Conservation (phyloP, 495 filamentous ascomycete genomes). For the Aspergillus conjunctus region DNA sequence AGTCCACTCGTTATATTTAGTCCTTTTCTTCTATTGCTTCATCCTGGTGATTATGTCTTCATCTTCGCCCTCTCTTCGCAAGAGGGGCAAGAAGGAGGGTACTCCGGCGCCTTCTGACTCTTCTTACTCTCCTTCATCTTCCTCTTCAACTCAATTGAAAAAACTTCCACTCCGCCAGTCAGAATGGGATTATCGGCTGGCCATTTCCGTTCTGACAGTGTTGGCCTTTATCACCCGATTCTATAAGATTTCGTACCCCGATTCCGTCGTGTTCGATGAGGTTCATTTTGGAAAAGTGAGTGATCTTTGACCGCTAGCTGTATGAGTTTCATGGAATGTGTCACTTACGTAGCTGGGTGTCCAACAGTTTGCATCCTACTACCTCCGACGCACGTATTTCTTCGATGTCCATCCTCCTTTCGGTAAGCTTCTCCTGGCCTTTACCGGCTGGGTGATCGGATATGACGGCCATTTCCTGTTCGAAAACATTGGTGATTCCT, state of each 20-base stretch:
- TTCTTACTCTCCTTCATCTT: conserved; percentile 28
- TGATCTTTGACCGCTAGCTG: neutral
- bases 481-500: conserved; percentile 98
- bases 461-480: conserved; percentile 98
- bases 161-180: conserved; percentile 40
- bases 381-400: conserved; percentile 97
- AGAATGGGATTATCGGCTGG: conserved; percentile 86
- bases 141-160: conserved; percentile 8
- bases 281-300: conserved; percentile 99
- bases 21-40: conserved; percentile 35
- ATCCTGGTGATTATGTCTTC: conserved; percentile 39
- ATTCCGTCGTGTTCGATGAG: conserved; percentile 98
- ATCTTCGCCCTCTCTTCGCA: conserved; percentile 50
- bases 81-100: conserved; percentile 52
- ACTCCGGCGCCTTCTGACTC: conserved; percentile 35
- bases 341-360: conserved; percentile 22
- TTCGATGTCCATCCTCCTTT: conserved; percentile 99
- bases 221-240: conserved; percentile 91
- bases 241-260: conserved; percentile 90
- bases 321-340: conserved; percentile 15
- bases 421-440: conserved; percentile 69
- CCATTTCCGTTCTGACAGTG: conserved; percentile 72
- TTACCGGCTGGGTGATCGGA: conserved; percentile 93
- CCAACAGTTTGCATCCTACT: conserved; percentile 88
- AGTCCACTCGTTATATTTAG: conserved; percentile 19